These are phyloP conservation scores for Trichoderma pleuroti DNA, from an alignment of 2,329 filamentous ascomycete genomes.

Conservation along the genomic window DNA sequence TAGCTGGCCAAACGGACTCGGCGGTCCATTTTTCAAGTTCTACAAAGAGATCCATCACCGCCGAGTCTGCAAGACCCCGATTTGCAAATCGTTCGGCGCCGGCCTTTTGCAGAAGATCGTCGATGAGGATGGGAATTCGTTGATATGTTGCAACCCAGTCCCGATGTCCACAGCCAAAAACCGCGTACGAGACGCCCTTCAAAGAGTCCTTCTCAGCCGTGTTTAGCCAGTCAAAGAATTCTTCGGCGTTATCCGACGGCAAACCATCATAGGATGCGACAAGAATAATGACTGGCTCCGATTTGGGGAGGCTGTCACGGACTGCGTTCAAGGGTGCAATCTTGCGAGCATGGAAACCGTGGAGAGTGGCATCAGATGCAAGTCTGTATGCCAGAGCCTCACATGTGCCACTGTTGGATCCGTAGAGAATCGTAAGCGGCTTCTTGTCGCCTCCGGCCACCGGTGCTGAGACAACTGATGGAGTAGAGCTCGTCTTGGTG, in stretches of 20 bases:
- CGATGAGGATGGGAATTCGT: slow-evolving; percentile 55
- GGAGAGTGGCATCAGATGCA: slow-evolving; percentile 50
- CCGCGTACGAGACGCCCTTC: slow-evolving; percentile 55
- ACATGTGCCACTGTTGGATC: slow-evolving; percentile 67
- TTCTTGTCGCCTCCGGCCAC: slow-evolving; percentile 22
- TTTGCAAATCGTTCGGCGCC: slow-evolving; percentile 30
- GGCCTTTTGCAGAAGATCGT: slow-evolving; percentile 41
- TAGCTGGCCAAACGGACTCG: slow-evolving; percentile 42
- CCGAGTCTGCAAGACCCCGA: slow-evolving; percentile 54
- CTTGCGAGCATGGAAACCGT: slow-evolving; percentile 51
- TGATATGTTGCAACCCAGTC: slow-evolving; percentile 60
- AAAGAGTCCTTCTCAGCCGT: slow-evolving; percentile 46
- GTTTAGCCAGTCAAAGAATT: slow-evolving; percentile 63
- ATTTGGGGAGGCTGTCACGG: slow-evolving; percentile 52
- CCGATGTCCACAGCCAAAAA: slow-evolving; percentile 64
- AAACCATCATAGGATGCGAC: slow-evolving; percentile 68
- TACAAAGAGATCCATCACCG: slow-evolving; percentile 57
- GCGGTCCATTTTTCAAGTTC: slow-evolving; percentile 63
- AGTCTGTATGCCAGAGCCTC: slow-evolving; percentile 61
- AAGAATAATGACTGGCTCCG: slow-evolving; percentile 59
- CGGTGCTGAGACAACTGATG: background rate
- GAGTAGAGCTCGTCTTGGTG: background rate
- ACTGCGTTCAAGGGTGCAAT: slow-evolving; percentile 57
- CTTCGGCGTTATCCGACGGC: slow-evolving; percentile 64
- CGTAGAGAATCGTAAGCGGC: slow-evolving; percentile 60